A percentile compares a stretch with the other conserved stretches of the same genome.
Evolutionary conservation across 2,329 filamentous ascomycete species (phyloP).

Genomic region (Botrytis squamosa): DNA sequence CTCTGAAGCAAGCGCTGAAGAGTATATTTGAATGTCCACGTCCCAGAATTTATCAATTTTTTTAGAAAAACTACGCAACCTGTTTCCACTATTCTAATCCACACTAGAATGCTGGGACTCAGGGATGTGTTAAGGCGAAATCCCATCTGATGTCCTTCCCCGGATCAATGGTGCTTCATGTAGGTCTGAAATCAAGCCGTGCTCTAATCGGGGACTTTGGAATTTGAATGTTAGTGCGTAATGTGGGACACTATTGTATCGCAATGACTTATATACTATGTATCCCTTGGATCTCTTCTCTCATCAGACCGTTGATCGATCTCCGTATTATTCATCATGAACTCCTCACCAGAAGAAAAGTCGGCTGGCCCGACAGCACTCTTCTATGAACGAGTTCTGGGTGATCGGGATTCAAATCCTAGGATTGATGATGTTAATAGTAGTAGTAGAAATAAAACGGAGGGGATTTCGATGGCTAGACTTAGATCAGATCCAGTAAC

Average conservation of each 20-base stretch:
- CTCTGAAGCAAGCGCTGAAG: not conserved
- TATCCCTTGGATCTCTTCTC: not conserved
- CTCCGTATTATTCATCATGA: not conserved
- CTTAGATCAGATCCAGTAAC: not conserved
- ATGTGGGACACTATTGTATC: not conserved
- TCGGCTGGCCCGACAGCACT: not conserved
- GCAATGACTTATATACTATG: conserved; percentile 1
- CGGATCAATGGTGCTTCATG: conserved; percentile 4
- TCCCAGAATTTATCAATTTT: not conserved
- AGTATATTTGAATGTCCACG: not conserved
- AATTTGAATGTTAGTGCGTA: not conserved
- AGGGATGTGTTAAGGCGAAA: not conserved
- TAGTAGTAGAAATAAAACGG: not conserved
- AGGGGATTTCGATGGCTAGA: not conserved
- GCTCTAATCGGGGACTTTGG: not conserved
- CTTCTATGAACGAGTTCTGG: not conserved
- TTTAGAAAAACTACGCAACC: not conserved
- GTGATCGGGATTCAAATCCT: not conserved
- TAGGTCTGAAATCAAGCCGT: not conserved
- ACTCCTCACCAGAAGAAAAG: not conserved
- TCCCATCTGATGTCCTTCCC: not conserved
- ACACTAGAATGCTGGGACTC: not conserved
- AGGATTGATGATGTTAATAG: not conserved
- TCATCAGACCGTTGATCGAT: not conserved
- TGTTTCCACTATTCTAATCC: not conserved